Conservation (phyloP, 768 basidiomycete species). For the Suillus subalutaceus region DNA sequence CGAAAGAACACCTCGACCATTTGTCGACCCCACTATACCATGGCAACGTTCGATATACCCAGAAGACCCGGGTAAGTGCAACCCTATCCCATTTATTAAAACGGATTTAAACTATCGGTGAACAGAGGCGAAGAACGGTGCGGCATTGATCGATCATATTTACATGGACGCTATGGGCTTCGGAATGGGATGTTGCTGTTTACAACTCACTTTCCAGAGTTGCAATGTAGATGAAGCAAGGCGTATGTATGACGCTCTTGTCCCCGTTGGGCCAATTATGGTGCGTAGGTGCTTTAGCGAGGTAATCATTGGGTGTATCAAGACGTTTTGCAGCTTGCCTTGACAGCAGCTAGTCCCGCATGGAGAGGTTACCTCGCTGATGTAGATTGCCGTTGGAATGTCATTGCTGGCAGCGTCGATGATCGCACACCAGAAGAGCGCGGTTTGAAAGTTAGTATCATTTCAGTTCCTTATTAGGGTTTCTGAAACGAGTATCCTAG, state of each 20-base stretch:
- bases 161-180: constrained; percentile 99
- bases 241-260: constrained; percentile 93
- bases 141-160: constrained; percentile 87
- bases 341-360: constrained; percentile 92
- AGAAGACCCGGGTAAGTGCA: constrained; percentile 75
- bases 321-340: constrained; percentile 69
- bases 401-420: constrained; percentile 98
- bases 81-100: constrained; percentile 11
- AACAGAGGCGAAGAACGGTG: constrained; percentile 86
- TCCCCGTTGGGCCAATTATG: constrained; percentile 94
- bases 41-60: constrained; percentile 82
- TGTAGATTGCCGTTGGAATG: constrained; percentile 98
- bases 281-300: constrained; percentile 44
- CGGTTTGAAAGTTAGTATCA: constrained; percentile 65
- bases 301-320: not conserved
- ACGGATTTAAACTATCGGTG: not conserved
- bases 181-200: constrained; percentile 98
- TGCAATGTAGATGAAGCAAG: constrained; percentile 93
- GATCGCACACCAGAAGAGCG: constrained; percentile 96
- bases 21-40: constrained; percentile 91
- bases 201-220: constrained; percentile 97
- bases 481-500: constrained; percentile 42
- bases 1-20: constrained; percentile 82
- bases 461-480: constrained; percentile 13
- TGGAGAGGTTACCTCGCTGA: constrained; percentile 96